Evolutionary conservation across 805 yeast species (phyloP).

Genomic region (Candida yuanshanica): DNA sequence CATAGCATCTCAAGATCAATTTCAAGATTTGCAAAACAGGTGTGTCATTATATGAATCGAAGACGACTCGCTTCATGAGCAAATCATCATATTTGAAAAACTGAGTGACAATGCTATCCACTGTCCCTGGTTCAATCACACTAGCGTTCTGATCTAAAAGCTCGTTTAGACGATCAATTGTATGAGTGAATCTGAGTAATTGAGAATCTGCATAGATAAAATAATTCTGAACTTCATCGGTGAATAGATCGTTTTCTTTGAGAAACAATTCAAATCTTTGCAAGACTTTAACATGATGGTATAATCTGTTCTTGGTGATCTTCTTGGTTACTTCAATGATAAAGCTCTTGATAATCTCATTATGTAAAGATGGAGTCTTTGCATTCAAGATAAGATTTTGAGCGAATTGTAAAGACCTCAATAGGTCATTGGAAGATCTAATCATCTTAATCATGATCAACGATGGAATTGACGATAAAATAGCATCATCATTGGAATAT

Average conservation of each 20-base stretch:
- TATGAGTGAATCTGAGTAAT: constrained; percentile 6
- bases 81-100: constrained; percentile 5
- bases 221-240: constrained; percentile 8
- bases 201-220: constrained; percentile 13
- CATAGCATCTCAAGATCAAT: constrained; percentile 4
- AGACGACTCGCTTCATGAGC: constrained; percentile 2
- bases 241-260: constrained; percentile 3
- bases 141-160: constrained; percentile 2
- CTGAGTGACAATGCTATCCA: constrained; percentile 8
- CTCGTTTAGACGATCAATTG: constrained; percentile 5
- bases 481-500: constrained; percentile 3
- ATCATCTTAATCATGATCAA: constrained; percentile 9
- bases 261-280: constrained; percentile 10
- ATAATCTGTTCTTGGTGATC: neutral
- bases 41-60: constrained; percentile 1
- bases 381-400: neutral
- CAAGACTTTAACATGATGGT: constrained; percentile 8
- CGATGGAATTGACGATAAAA: constrained; percentile 6
- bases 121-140: constrained; percentile 5
- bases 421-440: constrained; percentile 4
- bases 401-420: constrained; percentile 1
- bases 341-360: constrained; percentile 1
- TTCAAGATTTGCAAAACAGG: constrained; percentile 5
- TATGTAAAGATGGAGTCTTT: neutral
- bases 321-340: constrained; percentile 3